A percentile compares a stretch with the other conserved stretches of the same genome.
These are phyloP conservation scores for Usnea hakonensis DNA, from an alignment of 495 filamentous ascomycete species.

Conservation along the genomic window DNA sequence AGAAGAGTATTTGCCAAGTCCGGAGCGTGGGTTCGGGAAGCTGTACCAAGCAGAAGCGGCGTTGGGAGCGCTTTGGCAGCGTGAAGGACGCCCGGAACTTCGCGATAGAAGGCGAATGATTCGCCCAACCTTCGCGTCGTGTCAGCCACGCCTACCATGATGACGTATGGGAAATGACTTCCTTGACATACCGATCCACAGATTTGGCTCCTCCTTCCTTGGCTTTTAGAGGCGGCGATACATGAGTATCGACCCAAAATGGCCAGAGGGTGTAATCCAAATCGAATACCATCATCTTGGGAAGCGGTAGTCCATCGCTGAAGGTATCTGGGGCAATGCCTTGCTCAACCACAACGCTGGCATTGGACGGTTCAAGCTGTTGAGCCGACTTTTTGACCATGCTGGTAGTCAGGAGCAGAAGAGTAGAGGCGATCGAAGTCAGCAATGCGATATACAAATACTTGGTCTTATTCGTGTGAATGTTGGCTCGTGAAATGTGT, in stretches of 20 bases:
- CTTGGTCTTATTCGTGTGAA: neutral
- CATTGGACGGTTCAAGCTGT: conserved; percentile 8
- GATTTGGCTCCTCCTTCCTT: conserved; percentile 48
- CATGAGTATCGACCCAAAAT: conserved; percentile 94
- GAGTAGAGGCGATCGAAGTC: neutral
- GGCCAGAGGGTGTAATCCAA: conserved; percentile 97
- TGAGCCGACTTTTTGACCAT: conserved; percentile 14
- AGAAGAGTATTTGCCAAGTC: conserved; percentile 77
- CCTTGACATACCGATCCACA: conserved; percentile 37
- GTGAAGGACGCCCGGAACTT: conserved; percentile 65
- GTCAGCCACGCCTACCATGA: neutral
- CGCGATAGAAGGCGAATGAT: conserved; percentile 70
- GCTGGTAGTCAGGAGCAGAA: neutral
- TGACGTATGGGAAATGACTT: neutral
- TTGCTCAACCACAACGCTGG: conserved; percentile 9
- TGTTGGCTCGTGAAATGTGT: neutral
- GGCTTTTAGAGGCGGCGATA: conserved; percentile 68
- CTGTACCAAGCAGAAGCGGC: conserved; percentile 61
- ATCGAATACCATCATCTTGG: conserved; percentile 83
- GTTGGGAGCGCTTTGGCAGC: conserved; percentile 38
- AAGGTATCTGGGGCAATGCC: conserved; percentile 50
- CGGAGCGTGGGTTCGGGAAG: conserved; percentile 75
- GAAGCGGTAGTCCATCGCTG: conserved; percentile 70
- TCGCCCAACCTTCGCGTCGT: conserved; percentile 55
- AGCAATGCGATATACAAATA: neutral